Conservation (phyloP, 73 alveolate species). For the Symbiodinium natans region DNA sequence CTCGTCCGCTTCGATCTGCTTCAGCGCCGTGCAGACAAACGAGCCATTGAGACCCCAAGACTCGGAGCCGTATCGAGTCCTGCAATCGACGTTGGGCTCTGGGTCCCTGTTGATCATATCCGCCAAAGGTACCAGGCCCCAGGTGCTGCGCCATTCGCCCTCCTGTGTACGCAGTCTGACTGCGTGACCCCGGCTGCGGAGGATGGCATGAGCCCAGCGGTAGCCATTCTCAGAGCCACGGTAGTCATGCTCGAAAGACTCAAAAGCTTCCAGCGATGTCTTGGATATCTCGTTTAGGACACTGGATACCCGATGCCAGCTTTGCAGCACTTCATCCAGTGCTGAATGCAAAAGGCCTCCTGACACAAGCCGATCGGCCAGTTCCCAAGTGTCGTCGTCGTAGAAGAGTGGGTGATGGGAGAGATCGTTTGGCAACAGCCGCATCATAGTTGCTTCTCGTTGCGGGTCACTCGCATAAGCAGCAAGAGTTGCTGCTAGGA, state of each 20-base stretch:
- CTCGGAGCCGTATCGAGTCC: neutral
- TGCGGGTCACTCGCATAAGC: neutral
- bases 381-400: constrained; percentile 27
- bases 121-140: constrained; percentile 86
- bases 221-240: neutral
- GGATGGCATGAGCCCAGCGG: constrained; percentile 79
- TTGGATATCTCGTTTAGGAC: neutral
- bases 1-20: neutral
- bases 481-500: constrained; percentile 43
- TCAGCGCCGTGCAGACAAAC: constrained; percentile 11
- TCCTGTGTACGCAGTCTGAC: neutral
- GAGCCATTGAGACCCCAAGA: constrained; percentile 30
- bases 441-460: neutral
- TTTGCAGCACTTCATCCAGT: neutral
- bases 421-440: constrained; percentile 29
- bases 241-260: neutral
- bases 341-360: constrained; percentile 15
- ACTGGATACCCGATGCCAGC: constrained; percentile 38
- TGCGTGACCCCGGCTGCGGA: constrained; percentile 87
- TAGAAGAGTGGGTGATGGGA: constrained; percentile 26
- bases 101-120: constrained; percentile 49
- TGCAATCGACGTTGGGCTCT: constrained; percentile 39
- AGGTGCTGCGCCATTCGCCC: constrained; percentile 7
- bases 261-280: neutral
- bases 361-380: constrained; percentile 28